Percentiles rank a stretch among this genome's conserved stretches.
These are phyloP conservation scores for Sporothrix pallida DNA, from an alignment of 2,329 filamentous ascomycete species.

Conservation along the genomic window DNA sequence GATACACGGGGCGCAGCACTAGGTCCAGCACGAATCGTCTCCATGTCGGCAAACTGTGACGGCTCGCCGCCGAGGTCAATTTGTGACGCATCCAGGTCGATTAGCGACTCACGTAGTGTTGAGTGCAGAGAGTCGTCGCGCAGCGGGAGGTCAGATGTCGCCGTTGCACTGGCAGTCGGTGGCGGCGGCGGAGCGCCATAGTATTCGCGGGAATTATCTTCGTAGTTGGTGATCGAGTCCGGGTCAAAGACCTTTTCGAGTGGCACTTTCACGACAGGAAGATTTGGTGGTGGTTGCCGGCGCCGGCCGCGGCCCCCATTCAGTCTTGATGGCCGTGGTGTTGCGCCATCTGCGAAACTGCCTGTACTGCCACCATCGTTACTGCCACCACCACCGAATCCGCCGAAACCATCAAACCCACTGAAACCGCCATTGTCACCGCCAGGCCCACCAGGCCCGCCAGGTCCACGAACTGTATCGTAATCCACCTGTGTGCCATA, in stretches of 20 bases:
- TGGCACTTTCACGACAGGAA: slow-evolving; percentile 63
- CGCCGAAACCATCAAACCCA: slow-evolving; percentile 38
- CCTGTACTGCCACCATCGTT: slow-evolving; percentile 43
- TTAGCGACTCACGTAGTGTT: slow-evolving; percentile 66
- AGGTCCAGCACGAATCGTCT: slow-evolving; percentile 58
- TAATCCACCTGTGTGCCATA: slow-evolving; percentile 63
- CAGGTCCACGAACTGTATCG: background rate
- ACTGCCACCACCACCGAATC: slow-evolving; percentile 50
- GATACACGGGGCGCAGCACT: slow-evolving; percentile 52
- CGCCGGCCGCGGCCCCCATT: slow-evolving; percentile 52
- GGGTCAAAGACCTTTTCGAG: slow-evolving; percentile 70
- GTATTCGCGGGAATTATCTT: slow-evolving; percentile 66
- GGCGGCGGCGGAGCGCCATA: slow-evolving; percentile 58
- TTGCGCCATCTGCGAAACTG: slow-evolving; percentile 39
- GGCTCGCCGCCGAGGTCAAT: slow-evolving; percentile 53
- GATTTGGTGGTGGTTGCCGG: slow-evolving; percentile 62
- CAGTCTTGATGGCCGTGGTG: slow-evolving; percentile 58
- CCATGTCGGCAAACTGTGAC: slow-evolving; percentile 67
- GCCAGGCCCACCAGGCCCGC: background rate
- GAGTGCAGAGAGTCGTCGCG: slow-evolving; percentile 61
- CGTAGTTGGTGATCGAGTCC: slow-evolving; percentile 68
- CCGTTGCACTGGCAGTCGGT: slow-evolving; percentile 41
- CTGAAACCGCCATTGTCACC: slow-evolving; percentile 40
- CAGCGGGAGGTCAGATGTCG: slow-evolving; percentile 62
- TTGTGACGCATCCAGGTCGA: slow-evolving; percentile 65